Base-by-base conservation (phyloP, 257 asterid genomes). In the Solanum tarijense region DNA sequence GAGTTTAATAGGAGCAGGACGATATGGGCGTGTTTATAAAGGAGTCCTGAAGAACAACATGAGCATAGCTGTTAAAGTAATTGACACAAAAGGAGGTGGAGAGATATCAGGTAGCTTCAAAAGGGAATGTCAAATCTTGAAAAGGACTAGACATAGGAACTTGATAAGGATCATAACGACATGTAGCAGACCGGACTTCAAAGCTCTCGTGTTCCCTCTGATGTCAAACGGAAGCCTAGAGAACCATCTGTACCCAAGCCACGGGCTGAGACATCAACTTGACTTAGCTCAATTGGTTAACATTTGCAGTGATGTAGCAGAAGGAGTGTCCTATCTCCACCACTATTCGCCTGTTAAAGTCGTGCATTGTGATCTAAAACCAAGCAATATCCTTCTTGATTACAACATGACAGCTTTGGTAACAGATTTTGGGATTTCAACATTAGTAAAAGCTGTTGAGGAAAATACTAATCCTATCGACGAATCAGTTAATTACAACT, bases 171-270 rank as follows among this genome's bases (percentile, higher is more conserved):
- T 96, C 91, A 93, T 95, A 36, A 92, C 98, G 0, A 89, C 94
- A 0, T 96, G 98, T 88, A 95, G 96, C 86, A 83, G 92, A 90
- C 96, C 98, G 5, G 96, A 96, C 43, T 95, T 96, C 25, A 95
- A 95, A 89, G 98, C 98, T 32, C 92, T 96, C n/a, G 98, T 96
- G 27, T 94, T 96, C 31, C 98, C 98, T 2, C 79, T 94, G 88
- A 96, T 94, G 98, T 89, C 92, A 1, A 95, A 95, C 6, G 98
- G 98, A 27, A 95, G 97, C 94, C 92, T 96, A 4, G 98, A 96
- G 84, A 87, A 93, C 73, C 96, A 93, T 87, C 88, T 96, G 68
- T 93, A 96, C 62, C 96, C 96, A 0, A 74, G 38, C 87, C 88
- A 87, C 13, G 92, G 90, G 38, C 3, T 46, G 65, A 91, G 86